Base-by-base conservation (phyloP, 345 rosid genomes). In the Sonneratia caseolaris region DNA sequence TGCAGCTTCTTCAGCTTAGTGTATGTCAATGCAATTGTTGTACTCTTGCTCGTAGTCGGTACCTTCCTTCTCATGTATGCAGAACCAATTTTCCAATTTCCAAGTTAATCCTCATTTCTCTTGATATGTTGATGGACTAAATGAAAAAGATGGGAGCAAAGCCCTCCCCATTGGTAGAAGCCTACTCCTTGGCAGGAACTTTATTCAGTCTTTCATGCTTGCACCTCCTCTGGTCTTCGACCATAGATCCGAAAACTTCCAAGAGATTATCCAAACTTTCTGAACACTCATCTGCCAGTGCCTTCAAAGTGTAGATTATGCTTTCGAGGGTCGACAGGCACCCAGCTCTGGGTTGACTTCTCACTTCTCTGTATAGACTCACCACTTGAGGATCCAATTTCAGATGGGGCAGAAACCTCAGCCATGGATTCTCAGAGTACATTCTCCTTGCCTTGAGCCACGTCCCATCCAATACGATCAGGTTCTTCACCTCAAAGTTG, bases 401-500 rank as follows among this genome's bases (percentile, higher is more conserved):
- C 79, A 91, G 70, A 75, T 93, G 98, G 0, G 88, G 86, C 89
- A 89, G 72, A 68, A 93, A 53, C 84, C 82, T 89, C 80, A 93
- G 79, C 98, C 98, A 91, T 19, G 96, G 97, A 68, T 89, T 87
- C 85, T 93, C 98, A 5, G 80, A 77, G 74, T 88, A 91, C 79
- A 91, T 81, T 68, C 94, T 86, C 75, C 79, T 86, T 0, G 96
- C 98, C 83, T 93, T 93, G 0, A 86, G 72, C 98, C 94, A 91
- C 0, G 97, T 93, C 72, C 96, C 98, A 61, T 93, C 97, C 68
- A 93, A 80, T 71, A 88, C 96, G 64, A 93, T 84, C 84, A 93
- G 82, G 72, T 86, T 91, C 82, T 77, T 86, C 64, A 85, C 82
- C 70, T 85, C 75, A 15, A 81, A 71, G 11, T 79, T 76, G 77